These are phyloP conservation scores for Boletellus deceptivus DNA, from an alignment of 1,284 basidiomycete species.

Conservation along the genomic window DNA sequence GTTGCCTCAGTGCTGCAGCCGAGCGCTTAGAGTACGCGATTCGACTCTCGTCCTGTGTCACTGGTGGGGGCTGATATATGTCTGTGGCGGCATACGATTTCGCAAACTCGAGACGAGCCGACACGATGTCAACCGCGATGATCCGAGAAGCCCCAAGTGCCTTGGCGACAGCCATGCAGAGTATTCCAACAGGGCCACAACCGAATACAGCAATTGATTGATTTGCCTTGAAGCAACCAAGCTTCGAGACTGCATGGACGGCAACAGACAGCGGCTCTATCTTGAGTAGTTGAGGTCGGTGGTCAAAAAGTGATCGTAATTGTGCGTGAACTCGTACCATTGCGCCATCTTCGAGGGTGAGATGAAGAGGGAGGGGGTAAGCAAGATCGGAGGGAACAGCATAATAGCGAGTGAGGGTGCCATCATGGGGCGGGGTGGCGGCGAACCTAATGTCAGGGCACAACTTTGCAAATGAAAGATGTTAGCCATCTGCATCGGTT, in stretches of 20 bases:
- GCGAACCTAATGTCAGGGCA: conserved; percentile 82
- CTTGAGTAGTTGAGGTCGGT: conserved; percentile 37
- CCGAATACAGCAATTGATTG: conserved; percentile 81
- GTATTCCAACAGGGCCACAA: conserved; percentile 90
- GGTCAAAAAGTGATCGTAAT: neutral
- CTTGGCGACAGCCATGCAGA: conserved; percentile 91
- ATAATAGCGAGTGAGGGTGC: conserved; percentile 84
- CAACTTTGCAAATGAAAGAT: conserved; percentile 42
- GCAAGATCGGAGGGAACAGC: conserved; percentile 71
- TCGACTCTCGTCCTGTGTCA: conserved; percentile 63
- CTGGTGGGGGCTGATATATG: conserved; percentile 65
- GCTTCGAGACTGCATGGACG: conserved; percentile 81
- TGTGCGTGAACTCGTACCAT: conserved; percentile 50
- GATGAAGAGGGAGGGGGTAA: conserved; percentile 69
- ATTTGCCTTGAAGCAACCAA: conserved; percentile 71
- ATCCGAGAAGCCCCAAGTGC: conserved; percentile 82
- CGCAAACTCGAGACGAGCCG: conserved; percentile 83
- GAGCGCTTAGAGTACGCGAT: conserved; percentile 70
- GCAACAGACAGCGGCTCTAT: conserved; percentile 95
- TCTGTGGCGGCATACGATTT: conserved; percentile 87
- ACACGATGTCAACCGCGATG: conserved; percentile 84
- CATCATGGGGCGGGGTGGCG: conserved; percentile 88
- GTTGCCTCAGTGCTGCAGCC: conserved; percentile 56
- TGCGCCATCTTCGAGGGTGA: conserved; percentile 81
- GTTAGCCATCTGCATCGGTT: conserved; percentile 1